Evolutionary conservation across 306 rosid species (phyloP).

Genomic region (Vigna nakashimae): DNA sequence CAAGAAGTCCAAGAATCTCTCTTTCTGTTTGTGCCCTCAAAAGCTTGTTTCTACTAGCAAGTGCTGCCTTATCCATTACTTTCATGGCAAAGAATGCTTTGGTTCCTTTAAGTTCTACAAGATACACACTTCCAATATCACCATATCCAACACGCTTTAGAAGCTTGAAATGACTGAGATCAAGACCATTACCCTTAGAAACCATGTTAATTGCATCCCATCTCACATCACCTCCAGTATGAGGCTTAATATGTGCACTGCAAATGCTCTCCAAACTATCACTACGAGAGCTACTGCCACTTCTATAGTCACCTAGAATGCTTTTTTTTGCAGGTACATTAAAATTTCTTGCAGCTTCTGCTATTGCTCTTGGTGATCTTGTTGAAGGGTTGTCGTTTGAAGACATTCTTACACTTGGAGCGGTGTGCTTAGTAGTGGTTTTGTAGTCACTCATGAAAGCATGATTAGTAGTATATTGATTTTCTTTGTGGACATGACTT

Average conservation of each 20-base stretch:
- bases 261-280: slow-evolving; percentile 69
- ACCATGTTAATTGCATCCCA: slow-evolving; percentile 80
- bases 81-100: slow-evolving; percentile 77
- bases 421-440: slow-evolving; percentile 10
- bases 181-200: slow-evolving; percentile 59
- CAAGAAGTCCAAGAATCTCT: slow-evolving; percentile 93
- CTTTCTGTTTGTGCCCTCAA: slow-evolving; percentile 84
- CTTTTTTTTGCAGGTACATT: slow-evolving; percentile 22
- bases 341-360: slow-evolving; percentile 15
- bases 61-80: slow-evolving; percentile 88
- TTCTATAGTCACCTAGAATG: slow-evolving; percentile 48
- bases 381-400: slow-evolving; percentile 47
- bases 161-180: slow-evolving; percentile 69
- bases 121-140: slow-evolving; percentile 85
- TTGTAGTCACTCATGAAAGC: slow-evolving; percentile 27
- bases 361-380: slow-evolving; percentile 25
- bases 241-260: slow-evolving; percentile 65
- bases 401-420: slow-evolving; percentile 44
- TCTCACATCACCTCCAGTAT: slow-evolving; percentile 83
- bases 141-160: slow-evolving; percentile 86
- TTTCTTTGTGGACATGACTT: slow-evolving; percentile 11
- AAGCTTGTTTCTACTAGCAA: slow-evolving; percentile 81
- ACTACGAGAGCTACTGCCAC: slow-evolving; percentile 54
- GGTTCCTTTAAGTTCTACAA: slow-evolving; percentile 74
- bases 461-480: slow-evolving; percentile 34